Conservation (phyloP, 179 eudicot species). For the Silene coronaria region DNA sequence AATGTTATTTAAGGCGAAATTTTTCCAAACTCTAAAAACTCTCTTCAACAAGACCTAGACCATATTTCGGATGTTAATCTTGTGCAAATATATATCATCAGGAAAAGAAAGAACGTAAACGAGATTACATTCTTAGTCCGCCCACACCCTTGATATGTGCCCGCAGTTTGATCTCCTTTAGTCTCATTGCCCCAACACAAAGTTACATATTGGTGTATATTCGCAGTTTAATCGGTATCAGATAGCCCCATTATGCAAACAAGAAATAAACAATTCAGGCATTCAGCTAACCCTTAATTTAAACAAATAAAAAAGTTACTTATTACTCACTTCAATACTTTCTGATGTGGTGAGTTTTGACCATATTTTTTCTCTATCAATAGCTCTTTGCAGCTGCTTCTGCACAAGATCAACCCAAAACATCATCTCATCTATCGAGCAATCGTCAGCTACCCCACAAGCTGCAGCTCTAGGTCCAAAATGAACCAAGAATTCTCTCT, state of each 20-base stretch:
- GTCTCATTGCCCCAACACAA: neutral
- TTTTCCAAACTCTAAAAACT: neutral
- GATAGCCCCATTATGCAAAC: neutral
- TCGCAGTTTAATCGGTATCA: neutral
- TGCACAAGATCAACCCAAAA: slow-evolving; percentile 87
- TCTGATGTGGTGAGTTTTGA: slow-evolving; percentile 87
- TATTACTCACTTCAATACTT: slow-evolving; percentile 75
- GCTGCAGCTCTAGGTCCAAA: slow-evolving; percentile 90
- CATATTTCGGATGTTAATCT: neutral
- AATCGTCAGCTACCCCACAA: slow-evolving; percentile 54
- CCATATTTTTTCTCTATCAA: slow-evolving; percentile 90
- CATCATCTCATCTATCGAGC: slow-evolving; percentile 59
- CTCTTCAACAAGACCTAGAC: neutral
- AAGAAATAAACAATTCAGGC: neutral
- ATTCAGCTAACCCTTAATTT: neutral
- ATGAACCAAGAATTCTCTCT: slow-evolving; percentile 75
- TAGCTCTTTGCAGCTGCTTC: slow-evolving; percentile 79
- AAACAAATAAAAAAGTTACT: neutral
- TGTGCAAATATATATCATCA: neutral
- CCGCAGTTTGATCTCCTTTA: neutral
- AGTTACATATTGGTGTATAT: neutral
- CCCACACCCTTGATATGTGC: neutral
- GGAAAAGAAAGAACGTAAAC: neutral
- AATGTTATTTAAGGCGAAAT: neutral
- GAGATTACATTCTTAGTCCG: neutral